Evolutionary conservation across 345 rosid genomes (phyloP).

Genomic region (Gossypium mustelinum): DNA sequence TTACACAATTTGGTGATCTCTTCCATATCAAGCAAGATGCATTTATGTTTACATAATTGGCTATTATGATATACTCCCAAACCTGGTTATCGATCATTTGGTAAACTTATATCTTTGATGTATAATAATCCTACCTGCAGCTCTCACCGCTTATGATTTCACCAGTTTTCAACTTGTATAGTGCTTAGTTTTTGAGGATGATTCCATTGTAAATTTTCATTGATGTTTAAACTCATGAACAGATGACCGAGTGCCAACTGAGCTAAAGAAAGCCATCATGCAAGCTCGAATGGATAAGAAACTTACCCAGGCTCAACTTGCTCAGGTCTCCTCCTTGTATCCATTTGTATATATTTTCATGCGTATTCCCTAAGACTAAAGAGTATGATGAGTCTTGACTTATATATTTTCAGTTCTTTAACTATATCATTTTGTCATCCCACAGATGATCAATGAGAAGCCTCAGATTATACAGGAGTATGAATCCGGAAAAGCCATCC

Average conservation of each 20-base stretch:
- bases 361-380: too few species aligned
- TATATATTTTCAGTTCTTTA: background rate
- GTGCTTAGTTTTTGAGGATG: background rate
- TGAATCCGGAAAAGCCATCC: constrained; percentile 95
- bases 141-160: background rate
- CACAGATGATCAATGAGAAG: constrained; percentile 86
- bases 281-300: constrained; percentile 91
- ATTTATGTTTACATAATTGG: background rate
- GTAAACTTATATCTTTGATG: background rate
- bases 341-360: background rate
- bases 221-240: background rate
- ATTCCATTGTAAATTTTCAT: background rate
- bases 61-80: background rate
- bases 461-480: constrained; percentile 94
- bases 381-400: background rate
- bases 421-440: background rate
- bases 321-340: constrained; percentile 51
- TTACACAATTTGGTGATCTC: background rate
- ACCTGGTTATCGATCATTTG: background rate
- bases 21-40: background rate
- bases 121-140: background rate
- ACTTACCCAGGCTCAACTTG: constrained; percentile 88
- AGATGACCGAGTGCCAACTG: constrained; percentile 91
- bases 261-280: constrained; percentile 83
- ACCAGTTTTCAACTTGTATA: background rate